Base-by-base conservation (phyloP, 768 basidiomycete genomes). In the Boletus vinaceobasis region DNA sequence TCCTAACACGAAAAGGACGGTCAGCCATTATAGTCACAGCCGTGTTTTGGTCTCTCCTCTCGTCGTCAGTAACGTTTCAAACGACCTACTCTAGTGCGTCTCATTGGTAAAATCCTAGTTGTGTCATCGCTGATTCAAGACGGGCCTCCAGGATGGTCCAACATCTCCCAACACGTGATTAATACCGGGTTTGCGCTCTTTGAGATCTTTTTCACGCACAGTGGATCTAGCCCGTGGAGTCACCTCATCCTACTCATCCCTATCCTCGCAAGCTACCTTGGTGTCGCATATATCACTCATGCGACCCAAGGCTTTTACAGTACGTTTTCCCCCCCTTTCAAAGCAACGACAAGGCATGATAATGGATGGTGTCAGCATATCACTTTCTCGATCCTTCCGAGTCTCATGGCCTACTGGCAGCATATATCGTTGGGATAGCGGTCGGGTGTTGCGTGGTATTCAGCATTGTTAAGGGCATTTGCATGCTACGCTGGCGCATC, bases 201-300 rank as follows among this genome's bases (percentile, higher is more conserved):
- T 59, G 88, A 90, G 62, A 73, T 87, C 17, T 19, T 80, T 8
- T 65, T 82, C 31, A 82, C 86, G 1, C 78, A 85, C 60, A 68
- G 68, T 11, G 76, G 75, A 0, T 79, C 83, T 0, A 65, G 74
- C 8, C 81, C 81, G 0, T 87, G 83, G 84, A 56, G 73, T 15
- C 71, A 78, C 38, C 66, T 88, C 4, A 70, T 75, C 2, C 61
- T 77, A 35, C 70, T 77, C 26, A 43, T 87, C 15, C 15, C 85
- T 11, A 57, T 83, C 19, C 78, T 88, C 10, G 80, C 59, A 0
- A 61, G 69, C 3, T 90, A 90, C 61, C 69, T 89, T 17, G 85
- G 78, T 23, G 70, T 90, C 1, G 87, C 87, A 11, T 90, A 89
- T 60, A 77, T 90, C 50, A 87, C 86, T 0, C 60, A 77, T 45